Conservation (phyloP, 2,329 filamentous ascomycete species). For the Neurospora sp. region DNA sequence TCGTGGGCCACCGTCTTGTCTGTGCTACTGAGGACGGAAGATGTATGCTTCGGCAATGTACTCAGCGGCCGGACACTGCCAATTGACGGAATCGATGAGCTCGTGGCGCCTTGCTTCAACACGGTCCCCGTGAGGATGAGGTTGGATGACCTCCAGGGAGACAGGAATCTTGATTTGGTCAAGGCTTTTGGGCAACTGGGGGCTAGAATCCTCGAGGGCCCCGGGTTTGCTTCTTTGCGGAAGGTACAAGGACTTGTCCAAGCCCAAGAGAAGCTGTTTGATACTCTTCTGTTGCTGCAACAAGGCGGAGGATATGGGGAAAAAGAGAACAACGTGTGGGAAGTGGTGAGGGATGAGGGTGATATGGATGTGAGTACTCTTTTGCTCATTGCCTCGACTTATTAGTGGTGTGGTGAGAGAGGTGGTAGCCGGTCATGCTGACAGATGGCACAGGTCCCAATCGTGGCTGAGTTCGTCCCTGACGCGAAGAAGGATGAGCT, state of each 20-base stretch:
- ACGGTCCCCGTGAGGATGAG: conserved; percentile 63
- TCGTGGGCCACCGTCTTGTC: conserved; percentile 60
- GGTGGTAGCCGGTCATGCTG: conserved; percentile 5
- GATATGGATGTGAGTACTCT: conserved; percentile 52
- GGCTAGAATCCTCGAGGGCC: neutral
- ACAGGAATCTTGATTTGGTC: conserved; percentile 46
- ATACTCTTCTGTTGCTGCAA: conserved; percentile 73
- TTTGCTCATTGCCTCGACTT: neutral
- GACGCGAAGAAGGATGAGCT: conserved; percentile 40
- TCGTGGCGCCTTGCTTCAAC: conserved; percentile 90
- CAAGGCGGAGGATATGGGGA: conserved; percentile 29
- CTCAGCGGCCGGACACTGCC: conserved; percentile 64
- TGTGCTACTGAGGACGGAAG: conserved; percentile 41
- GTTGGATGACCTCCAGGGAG: conserved; percentile 28
- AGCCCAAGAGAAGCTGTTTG: conserved; percentile 45
- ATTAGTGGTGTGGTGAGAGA: neutral
- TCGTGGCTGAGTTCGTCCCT: conserved; percentile 67
- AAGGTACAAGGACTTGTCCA: neutral
- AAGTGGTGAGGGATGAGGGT: conserved; percentile 44
- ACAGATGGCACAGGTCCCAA: conserved; percentile 38
- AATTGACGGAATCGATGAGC: conserved; percentile 54
- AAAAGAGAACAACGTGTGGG: conserved; percentile 35
- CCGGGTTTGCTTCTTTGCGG: neutral
- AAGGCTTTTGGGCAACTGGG: conserved; percentile 35
- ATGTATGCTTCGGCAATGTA: conserved; percentile 82